Base-by-base conservation (phyloP, 345 rosid species). In the Eucalyptus guilfoylei region DNA sequence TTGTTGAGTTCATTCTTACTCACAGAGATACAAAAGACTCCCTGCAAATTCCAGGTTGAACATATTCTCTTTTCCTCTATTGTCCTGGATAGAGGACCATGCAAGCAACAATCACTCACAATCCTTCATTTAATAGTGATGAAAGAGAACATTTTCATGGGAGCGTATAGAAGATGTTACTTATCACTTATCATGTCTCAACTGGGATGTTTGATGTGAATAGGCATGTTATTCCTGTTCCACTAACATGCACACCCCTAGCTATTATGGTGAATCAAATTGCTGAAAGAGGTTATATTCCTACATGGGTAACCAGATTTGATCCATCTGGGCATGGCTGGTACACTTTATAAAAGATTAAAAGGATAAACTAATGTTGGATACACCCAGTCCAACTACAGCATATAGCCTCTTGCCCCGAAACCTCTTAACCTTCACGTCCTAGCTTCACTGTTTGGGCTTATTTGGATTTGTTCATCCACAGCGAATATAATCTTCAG, bases 1-100 rank as follows among this genome's bases (percentile, higher is more conserved):
- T 93, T 95, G 89, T 91, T 87, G 62, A 94, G 94, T 90, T 97
- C 99, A 64, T 89, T 93, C 90, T 92, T 95, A 89, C 95, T 91
- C 3, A 92, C 92, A 34, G 92, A 96, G 86, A 90, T 92, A 93
- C 28, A 96, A 55, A 37, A 96, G 93, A 90, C 91, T 92, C 86
- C 92, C 93, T 45, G 93, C 94, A 47, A 92, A 67, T 89, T 96
- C 97, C 85, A 94, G 40, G 81, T 92, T 94, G 80, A 95, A 90
- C 88, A 91, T 80, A 37, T 86, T 50, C n/a, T 91, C 97, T 10
- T 80, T 91, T 88, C 52, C 89, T 86, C 42, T 85, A 16, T 42
- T 24, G 21, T 47, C 87, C 89, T 88, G 87, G 32, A 80, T 30
- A 40, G 52, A 88, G 48, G 47, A 42, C 30, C 72, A 64, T 26